Evolutionary conservation across 352 stramenopile species (phyloP), one percentile per base, ranked within the genome.

Genomic region (Globisporangium sylvaticum): DNA sequence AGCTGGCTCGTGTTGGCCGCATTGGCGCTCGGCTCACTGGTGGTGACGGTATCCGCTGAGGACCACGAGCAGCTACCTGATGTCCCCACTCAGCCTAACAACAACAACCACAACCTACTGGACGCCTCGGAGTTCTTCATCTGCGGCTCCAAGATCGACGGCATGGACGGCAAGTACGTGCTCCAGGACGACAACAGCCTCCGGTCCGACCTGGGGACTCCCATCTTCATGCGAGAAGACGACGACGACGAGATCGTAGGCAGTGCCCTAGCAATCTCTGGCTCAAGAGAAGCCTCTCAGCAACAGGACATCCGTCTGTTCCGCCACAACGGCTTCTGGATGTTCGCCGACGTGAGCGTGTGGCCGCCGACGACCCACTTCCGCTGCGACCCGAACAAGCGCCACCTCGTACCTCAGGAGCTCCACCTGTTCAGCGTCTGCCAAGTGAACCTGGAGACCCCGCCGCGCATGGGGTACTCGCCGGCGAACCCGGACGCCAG

Each of bases 301-400:
- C 10, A 44, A n/a, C 64, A 34, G 27, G 81, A 91, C 56, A 87
- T 87, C 56, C 80, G 79, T 0, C 65, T 91, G 20, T 85, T 86
- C 53, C 74, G 83, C 34, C 76, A 87, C 72, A 75, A 83, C 20
- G 81, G 80, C 32, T 89, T 89, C 63, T 91, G 81, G 83, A 78
- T 89, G 75, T 75, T 91, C 44, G 79, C 78, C 0, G 78, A 91
- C 65, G 67, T 89, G 4, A 77, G 74, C 18, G 48, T 64, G 12
- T 89, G 83, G 83, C 80, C 83, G 8, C 83, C 80, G 0, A 70
- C 68, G 63, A 88, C 82, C 24, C 69, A 81, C 46, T 91, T 88
- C 66, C 80, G 80, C 25, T 91, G 83, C 57, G 80, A 91, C 27
- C 83, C 83, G 27, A 85, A 74, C 52, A 78, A 81, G 65, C 66